Base-by-base conservation (phyloP, 768 basidiomycete genomes). In the Rhizopogon vulgaris region DNA sequence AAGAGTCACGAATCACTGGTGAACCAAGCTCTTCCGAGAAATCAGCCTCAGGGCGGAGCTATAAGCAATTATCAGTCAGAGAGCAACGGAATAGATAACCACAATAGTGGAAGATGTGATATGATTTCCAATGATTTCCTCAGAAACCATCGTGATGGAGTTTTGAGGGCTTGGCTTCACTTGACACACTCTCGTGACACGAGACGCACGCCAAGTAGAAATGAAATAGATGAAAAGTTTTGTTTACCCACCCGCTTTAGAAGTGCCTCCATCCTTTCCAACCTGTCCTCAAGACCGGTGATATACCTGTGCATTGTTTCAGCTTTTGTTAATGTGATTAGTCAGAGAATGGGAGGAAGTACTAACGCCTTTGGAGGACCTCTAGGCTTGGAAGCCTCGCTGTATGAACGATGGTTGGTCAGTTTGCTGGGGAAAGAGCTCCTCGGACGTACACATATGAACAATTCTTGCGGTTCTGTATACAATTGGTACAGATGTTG, bases 291-390 rank as follows among this genome's bases (percentile, higher is more conserved):
- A 34, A 86, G 69, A 43, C 69, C 72, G 7, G 74, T 78, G 46
- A 84, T 69, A 67, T 84, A 83, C 30, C 81, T 84, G 53, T 36
- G 8, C 28, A 45, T 43, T 38, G 18, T 37, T 28, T 12, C 24
- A 42, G 49, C 43, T 28, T 43, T 43, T 30, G 51, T 52, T 38
- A 38, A 27, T 12, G 28, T 39, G 14, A 46, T 30, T 39, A 38
- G 32, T 30, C 24, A 41, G 36, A 41, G 17, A 48, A 41, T 51
- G 41, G 14, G 7, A 40, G 47, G 47, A 12, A 48, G 40, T 12
- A 74, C 83, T 59, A 54, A 85, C 80, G 79, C 82, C 68, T 85
- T 85, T 4, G 84, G 79, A 22, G 84, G 84, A 0, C 82, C 82
- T 49, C 84, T 74, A 52, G 83, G 83, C 56, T 80, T 79, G 4